phyloP scores from a whole-genome alignment of 1,139 yeast genomes.

The Candida sp. region DNA sequence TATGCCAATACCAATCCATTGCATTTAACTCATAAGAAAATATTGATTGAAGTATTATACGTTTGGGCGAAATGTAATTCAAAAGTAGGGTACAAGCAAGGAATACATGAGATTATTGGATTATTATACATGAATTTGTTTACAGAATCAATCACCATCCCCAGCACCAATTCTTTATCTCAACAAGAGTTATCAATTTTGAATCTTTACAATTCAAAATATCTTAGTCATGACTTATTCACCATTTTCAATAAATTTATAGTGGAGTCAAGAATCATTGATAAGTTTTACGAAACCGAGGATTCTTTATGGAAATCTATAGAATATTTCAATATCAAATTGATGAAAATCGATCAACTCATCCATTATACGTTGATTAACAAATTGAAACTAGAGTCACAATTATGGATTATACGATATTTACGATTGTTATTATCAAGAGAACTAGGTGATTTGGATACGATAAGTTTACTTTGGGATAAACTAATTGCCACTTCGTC shows the following conservation, averaged over 20 bases:
- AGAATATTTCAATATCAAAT: conserved; percentile 43
- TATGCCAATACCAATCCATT: conserved; percentile 25
- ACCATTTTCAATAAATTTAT: conserved; percentile 43
- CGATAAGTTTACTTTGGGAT: conserved; percentile 55
- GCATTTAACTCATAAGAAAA: conserved; percentile 24
- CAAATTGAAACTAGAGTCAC: conserved; percentile 53
- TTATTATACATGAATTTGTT: conserved; percentile 49
- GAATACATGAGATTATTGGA: conserved; percentile 68
- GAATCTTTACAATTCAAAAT: conserved; percentile 35
- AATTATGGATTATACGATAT: conserved; percentile 68
- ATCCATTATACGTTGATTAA: conserved; percentile 41
- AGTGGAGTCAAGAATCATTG: conserved; percentile 32
- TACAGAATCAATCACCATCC: conserved; percentile 35
- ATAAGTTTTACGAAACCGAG: conserved; percentile 43
- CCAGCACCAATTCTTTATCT: conserved; percentile 30
- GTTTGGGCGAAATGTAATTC: conserved; percentile 53
- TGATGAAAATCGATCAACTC: conserved; percentile 47
- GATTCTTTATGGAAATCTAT: conserved; percentile 36
- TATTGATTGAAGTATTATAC: conserved; percentile 50
- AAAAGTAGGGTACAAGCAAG: conserved; percentile 61
- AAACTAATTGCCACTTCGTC: conserved; percentile 39
- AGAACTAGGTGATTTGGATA: conserved; percentile 51
- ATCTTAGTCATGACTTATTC: conserved; percentile 44
- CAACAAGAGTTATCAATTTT: conserved; percentile 32
- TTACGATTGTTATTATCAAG: conserved; percentile 55